Base-by-base conservation (phyloP, 371 early-diverging fungal species). In the Saksenaea vasiformis region DNA sequence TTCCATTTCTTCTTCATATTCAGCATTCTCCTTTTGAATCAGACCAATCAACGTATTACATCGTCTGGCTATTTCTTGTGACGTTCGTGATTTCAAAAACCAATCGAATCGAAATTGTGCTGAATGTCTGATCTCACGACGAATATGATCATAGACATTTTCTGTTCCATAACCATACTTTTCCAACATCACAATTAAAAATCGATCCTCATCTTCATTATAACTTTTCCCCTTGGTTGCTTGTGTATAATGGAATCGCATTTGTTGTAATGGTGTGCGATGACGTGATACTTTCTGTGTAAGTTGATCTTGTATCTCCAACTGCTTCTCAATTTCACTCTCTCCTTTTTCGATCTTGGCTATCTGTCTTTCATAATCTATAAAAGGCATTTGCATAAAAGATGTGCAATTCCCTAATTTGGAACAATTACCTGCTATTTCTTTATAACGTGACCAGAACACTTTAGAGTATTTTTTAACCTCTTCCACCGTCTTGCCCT, bases 131-230 rank as follows among this genome's bases (percentile, higher is more conserved):
- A 98, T 86, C 62, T 96, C 95, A 54, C 87, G 88, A 53, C 93
- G 84, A 67, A 98, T 93, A 65, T 86, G 79, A 54, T 97, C 97
- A 73, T 96, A 95, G 0, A 92, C 93, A 62, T 97, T 96, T 26
- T 97, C 97, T 27, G 88, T 85, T 27, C 91, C 93, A 60, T 93
- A 93, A 2, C 98, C 98, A 63, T 91, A 89, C 61, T 90, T 91
- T 39, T 93, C 93, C 68, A 98, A 79, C 79, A 85, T 86, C 26
- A 97, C 94, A 34, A 98, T 74, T 72, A 98, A 67, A 77, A 95
- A 98, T 9, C 96, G 91, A 76, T 98, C 99, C 76, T 98, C 99
- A 39, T 96, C 97, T 65, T 98, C 98, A 1, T 93, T 93, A 70
- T 87, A 97, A 66, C 91, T 91, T 69, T 95, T 96, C 58, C 96